Base-by-base conservation (phyloP, 768 basidiomycete species). In the Imleria badia region DNA sequence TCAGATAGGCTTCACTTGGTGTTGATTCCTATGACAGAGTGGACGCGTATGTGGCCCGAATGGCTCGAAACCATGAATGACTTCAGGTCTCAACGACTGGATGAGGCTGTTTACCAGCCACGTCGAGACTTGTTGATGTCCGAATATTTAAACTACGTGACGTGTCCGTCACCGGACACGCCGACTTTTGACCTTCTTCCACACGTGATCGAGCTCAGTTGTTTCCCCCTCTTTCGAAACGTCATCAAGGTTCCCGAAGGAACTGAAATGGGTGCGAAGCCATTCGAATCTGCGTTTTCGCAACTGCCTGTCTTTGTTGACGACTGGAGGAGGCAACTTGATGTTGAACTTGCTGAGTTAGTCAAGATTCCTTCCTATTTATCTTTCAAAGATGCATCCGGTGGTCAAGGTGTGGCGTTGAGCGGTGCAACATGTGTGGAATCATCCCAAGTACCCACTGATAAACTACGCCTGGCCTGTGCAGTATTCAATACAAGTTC, bases 231-330 rank as follows among this genome's bases (percentile, higher is more conserved):
- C 4, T 61, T 61, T 38, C 30, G 14, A 19, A 15, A 41, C 8
- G 31, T 60, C 15, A 52, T 54, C 23, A 13, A 26, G 7, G 43
- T 31, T 17, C 52, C 54, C 1, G 52, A 56, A 36, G 50, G 26
- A 22, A 26, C 22, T 22, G 13, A 26, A 4, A 35, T 45, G 19
- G 46, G 30, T 3, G 13, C 0, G 3, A 20, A 48, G 3, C 23
- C 43, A 9, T 56, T 59, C 22, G 41, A 47, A 35, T 26, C 54
- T 47, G 58, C 54, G 0, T 60, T 61, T 20, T 17, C 9, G 15
- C 54, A 56, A 12, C 9, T 60, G 6, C 51, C 45, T 44, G 31
- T 1, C 17, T n/a, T 55, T 0, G 48, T 45, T 4, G 22, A 19
- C 3, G 39, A 48, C 6, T 61, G 57, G 60, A 54, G 17, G 17